A percentile compares a stretch with the other conserved stretches of the same genome.
Evolutionary conservation across 345 rosid species (phyloP).

Genomic region (Erodium maritimum): DNA sequence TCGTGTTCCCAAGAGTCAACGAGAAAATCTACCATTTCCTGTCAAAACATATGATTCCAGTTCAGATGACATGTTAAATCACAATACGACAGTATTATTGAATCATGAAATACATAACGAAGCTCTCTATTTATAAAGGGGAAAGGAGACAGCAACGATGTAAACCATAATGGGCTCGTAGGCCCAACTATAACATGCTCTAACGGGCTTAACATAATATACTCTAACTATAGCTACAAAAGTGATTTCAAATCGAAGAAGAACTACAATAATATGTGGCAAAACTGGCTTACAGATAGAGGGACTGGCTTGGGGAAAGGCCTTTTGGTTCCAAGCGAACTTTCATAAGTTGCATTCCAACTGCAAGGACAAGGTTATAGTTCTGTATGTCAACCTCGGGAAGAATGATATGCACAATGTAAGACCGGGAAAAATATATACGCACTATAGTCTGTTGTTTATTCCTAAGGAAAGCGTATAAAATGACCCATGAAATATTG

Average conservation of each 20-base stretch:
- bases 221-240: too few relatives aligned
- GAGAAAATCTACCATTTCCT: conserved; percentile 93
- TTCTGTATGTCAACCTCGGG: too few relatives aligned
- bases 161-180: not conserved
- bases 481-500: too few relatives aligned
- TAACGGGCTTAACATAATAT: too few relatives aligned
- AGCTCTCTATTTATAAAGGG: not conserved
- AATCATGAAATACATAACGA: too few relatives aligned
- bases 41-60: conserved; percentile 5
- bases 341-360: conserved; percentile 58
- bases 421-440: too few relatives aligned
- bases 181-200: too few relatives aligned
- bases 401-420: too few relatives aligned
- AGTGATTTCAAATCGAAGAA: too few relatives aligned
- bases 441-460: too few relatives aligned
- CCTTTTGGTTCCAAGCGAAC: conserved; percentile 64
- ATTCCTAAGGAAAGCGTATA: too few relatives aligned
- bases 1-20: conserved; percentile 84
- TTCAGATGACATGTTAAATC: not conserved
- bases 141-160: not conserved
- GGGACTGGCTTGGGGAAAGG: conserved; percentile 66
- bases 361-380: conserved; percentile 28
- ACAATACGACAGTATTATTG: not conserved
- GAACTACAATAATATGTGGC: not conserved
- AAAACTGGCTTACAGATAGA: conserved; percentile 36